These are phyloP conservation scores for Pichia sp. DNA, from an alignment of 1,139 yeast species.

Conservation along the genomic window DNA sequence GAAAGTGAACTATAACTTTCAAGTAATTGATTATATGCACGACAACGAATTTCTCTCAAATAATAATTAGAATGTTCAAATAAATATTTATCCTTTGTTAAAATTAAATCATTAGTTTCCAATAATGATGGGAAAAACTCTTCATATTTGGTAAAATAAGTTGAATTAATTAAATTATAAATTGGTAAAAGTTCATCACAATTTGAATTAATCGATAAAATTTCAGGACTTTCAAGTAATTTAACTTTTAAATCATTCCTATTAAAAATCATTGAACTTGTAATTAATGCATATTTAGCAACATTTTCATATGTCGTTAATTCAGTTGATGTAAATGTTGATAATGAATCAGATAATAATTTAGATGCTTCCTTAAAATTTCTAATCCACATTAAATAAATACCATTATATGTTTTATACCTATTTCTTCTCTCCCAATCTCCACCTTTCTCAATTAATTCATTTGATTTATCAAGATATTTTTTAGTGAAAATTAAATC, in stretches of 20 bases:
- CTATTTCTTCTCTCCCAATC: conserved; percentile 99
- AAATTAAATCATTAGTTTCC: conserved; percentile 67
- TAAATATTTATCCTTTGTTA: conserved; percentile 69
- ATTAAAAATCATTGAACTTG: conserved; percentile 76
- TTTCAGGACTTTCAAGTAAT: conserved; percentile 90
- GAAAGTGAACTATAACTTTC: conserved; percentile 92
- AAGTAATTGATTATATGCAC: conserved; percentile 88
- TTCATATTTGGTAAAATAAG: conserved; percentile 84
- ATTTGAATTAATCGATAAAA: conserved; percentile 70
- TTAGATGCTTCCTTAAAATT: conserved; percentile 79
- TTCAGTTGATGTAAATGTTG: conserved; percentile 96
- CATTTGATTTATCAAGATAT: conserved; percentile 66
- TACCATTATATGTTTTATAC: conserved; percentile 84
- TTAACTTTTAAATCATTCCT: conserved; percentile 80
- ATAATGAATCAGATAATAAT: conserved; percentile 79
- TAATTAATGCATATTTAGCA: conserved; percentile 79
- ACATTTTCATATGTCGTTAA: conserved; percentile 83
- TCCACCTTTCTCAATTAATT: conserved; percentile 88
- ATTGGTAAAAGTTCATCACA: conserved; percentile 73
- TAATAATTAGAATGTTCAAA: conserved; percentile 75
- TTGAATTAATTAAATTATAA: conserved; percentile 73
- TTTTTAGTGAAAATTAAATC: conserved; percentile 66
- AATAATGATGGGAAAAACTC: conserved; percentile 73
- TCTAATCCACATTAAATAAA: conserved; percentile 77
- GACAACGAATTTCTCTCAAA: conserved; percentile 88